Base-by-base conservation (phyloP, 163 green algal species). In the Volvox carteri region DNA sequence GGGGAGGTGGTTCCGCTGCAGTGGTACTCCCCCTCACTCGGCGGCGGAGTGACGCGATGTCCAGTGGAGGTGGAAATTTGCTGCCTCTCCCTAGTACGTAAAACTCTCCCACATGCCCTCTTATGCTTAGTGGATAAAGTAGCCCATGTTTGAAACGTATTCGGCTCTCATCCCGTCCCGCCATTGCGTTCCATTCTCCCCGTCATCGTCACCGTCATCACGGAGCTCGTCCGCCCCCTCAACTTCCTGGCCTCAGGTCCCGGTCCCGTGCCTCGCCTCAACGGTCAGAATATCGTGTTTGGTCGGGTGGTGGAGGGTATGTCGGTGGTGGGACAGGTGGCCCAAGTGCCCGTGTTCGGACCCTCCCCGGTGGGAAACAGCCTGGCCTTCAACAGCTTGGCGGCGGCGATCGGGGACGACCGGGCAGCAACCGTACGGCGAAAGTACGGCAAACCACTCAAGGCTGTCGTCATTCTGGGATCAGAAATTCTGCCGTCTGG, bases 241-340 rank as follows among this genome's bases (percentile, higher is more conserved):
- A n/a, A n/a, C n/a, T n/a, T n/a, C n/a, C n/a, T 60, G 21, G 0
- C 39, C 50, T 37, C 93, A 96, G 95, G 96, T 0, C 94, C 96
- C 62, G 96, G 95, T 21, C 96, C 96, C 16, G 96, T 95, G 16
- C 95, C 96, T 14, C 97, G 97, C 83, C 93, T 99, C 37, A 95
- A 99, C 89, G 96, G 95, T 62, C 92, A 95, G 56, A 98, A 99
- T 90, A 93, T 97, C 0, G 96, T 98, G 28, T 99, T 99, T 89
- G 97, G 97, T 58, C 91, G 86, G n/a, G 97, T 99, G 19, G 94
- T 94, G 70, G 95, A 98, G 50, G 94, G 95, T 46, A 94, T 97
- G 92, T 90, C 95, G 30, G 92, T 97, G 19, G 96, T 99, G 83
- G 67, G 68, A 11, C 83, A 81, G 50, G 68, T 88, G n/a, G 39